phyloP scores from a whole-genome alignment of 2,329 filamentous ascomycete species.

The Fusarium citri region DNA sequence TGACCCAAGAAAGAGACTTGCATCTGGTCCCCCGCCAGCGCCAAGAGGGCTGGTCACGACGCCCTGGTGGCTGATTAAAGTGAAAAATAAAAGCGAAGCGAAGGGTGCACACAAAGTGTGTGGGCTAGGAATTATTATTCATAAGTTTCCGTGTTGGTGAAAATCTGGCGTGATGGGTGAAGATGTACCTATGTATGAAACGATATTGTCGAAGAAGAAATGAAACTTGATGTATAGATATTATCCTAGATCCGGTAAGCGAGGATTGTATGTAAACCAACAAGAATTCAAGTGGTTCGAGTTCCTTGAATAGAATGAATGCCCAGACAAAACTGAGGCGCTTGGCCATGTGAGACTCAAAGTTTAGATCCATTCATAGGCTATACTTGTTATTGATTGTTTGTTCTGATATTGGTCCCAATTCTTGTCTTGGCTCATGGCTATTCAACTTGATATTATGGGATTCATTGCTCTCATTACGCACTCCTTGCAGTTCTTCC shows the following conservation, averaged over 20 bases:
- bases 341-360: neutral
- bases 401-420: neutral
- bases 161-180: neutral
- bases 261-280: neutral
- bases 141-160: neutral
- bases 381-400: neutral
- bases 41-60: conserved; percentile 31
- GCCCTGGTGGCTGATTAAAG: conserved; percentile 29
- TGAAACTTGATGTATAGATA: neutral
- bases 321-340: conserved; percentile 1
- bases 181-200: neutral
- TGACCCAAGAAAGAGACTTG: conserved; percentile 34
- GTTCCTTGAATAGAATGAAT: conserved; percentile 6
- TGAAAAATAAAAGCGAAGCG: conserved; percentile 6
- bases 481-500: neutral
- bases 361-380: neutral
- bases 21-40: conserved; percentile 28
- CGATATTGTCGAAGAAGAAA: neutral
- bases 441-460: neutral
- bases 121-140: conserved; percentile 10
- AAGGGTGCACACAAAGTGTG: neutral
- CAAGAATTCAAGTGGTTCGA: neutral
- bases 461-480: neutral
- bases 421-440: conserved; percentile 5
- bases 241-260: neutral